Evolutionary conservation across 306 rosid species (phyloP).

Genomic region (Dicorynia guianensis): DNA sequence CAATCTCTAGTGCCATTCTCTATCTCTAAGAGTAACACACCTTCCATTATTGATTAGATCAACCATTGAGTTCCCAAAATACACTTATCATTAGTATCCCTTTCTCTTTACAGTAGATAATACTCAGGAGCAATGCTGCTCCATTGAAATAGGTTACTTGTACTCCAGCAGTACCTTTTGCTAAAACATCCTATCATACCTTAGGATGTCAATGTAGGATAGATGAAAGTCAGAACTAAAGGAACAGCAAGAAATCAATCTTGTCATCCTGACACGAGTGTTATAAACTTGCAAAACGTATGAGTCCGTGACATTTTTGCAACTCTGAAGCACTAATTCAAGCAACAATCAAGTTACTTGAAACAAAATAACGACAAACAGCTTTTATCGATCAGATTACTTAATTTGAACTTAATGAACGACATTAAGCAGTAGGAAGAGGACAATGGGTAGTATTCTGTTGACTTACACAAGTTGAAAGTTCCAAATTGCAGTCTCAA

Average conservation of each 20-base stretch:
- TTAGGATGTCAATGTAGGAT: conserved; percentile 7
- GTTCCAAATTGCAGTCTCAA: neutral
- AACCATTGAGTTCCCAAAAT: neutral
- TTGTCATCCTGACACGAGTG: neutral
- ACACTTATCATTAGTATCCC: neutral
- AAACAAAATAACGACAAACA: neutral
- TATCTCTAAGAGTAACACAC: conserved; percentile 25
- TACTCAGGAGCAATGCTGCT: neutral
- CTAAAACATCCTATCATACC: neutral
- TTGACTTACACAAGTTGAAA: neutral
- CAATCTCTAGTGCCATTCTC: conserved; percentile 43
- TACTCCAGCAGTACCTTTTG: neutral
- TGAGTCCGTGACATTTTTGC: neutral
- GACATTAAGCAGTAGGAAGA: neutral
- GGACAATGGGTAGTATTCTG: neutral
- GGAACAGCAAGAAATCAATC: neutral
- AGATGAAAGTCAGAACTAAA: neutral
- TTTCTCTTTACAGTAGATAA: neutral
- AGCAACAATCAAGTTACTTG: neutral
- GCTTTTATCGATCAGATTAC: neutral
- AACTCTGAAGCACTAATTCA: neutral
- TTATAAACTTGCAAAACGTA: neutral
- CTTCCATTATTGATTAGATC: conserved; percentile 7
- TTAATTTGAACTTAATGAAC: neutral
- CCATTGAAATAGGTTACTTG: neutral